Base-by-base conservation (phyloP, 2,329 filamentous ascomycete species). In the Tolypocladium guangdongense region DNA sequence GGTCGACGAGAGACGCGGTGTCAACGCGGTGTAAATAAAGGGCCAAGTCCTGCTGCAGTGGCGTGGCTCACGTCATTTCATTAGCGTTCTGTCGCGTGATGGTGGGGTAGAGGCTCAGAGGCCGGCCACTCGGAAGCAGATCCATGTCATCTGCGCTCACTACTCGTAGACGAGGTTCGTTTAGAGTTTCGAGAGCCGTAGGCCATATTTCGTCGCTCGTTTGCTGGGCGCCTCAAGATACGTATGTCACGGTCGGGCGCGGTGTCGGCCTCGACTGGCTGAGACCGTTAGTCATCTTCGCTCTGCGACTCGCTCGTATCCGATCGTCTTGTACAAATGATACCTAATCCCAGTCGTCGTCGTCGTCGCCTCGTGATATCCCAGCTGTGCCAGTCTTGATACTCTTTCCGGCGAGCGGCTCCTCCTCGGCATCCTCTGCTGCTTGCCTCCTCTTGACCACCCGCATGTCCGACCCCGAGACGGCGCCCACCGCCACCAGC, bases 401-500 rank as follows among this genome's bases (percentile, higher is more conserved):
- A 51, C 74, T 74, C 63, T 77, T 77, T 57, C 72, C 61, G 33
- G 65, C 68, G 46, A 79, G 66, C 46, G 75, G 74, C 60, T 82
- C 78, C 61, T 85, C 79, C 60, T 81, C 77, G 49, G 75, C 80
- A 43, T 85, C 82, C 56, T 83, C 78, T 2, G 81, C 79, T 16
- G 76, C 76, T 57, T 78, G 74, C 62, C 77, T 77, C 59, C 80
- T 75, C 71, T 84, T 83, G 33, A 80, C 74, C 37, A 96, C 76
- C 52, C 93, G 83, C 70, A 88, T 80, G 66, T 99, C 93, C 54
- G 83, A 86, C 50, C 85, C 78, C 52, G 84, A 81, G 18, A 97
- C 75, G 2, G 90, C 92, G 3, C 90, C 90, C 38, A 95, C 76
- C 49, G 90, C 86, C 2, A 96, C 80, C 38, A 99, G 74, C 41